Base-by-base conservation (phyloP, 768 basidiomycete genomes). In the Lentinula lateritia region DNA sequence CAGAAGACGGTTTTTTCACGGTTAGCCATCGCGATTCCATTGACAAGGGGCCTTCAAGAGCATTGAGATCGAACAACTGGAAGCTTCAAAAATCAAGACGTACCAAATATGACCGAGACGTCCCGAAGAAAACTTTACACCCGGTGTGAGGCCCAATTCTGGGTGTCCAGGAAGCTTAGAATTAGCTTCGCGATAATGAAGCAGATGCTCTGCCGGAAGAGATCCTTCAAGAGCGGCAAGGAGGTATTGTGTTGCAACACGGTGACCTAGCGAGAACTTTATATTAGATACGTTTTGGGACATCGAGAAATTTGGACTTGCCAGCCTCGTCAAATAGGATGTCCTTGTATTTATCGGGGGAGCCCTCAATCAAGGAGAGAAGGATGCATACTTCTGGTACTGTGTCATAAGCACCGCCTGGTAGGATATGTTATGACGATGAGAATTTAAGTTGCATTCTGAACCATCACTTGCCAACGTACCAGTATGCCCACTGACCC, bases 61-160 rank as follows among this genome's bases (percentile, higher is more conserved):
- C 50, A 53, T 56, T n/a, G 46, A 52, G 43, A 45, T 18, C 50
- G 61, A 13, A 56, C 41, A 32, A 7, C 38, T n/a, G 23, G 23
- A 60, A 58, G 46, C 46, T 23, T 18, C 39, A 48, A 41, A n/a
- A 34, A 23, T 2, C 45, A 50, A 61, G 50, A 70, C 77, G 54
- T 64, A 81, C 92, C 92, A 95, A 82, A 93, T 86, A 73, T 95
- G 93, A 1, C 93, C 93, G 18, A 95, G 83, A 70, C 93, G 89
- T n/a, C 93, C 93, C 0, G 92, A 94, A 2, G 92, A 93, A 76
- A 95, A 95, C 74, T 93, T 92, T 74, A 95, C 84, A 34, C 93
- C 93, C n/a, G 93, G 93, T 0, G 93, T 94, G 62, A 94, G 78
- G 23, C 93, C 93, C 6, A 94, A 80, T 74, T 94, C 93, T 13